Evolutionary conservation across 495 filamentous ascomycete genomes (phyloP), one percentile per base, ranked within the genome.

Genomic region (Penicillium maclennaniae): DNA sequence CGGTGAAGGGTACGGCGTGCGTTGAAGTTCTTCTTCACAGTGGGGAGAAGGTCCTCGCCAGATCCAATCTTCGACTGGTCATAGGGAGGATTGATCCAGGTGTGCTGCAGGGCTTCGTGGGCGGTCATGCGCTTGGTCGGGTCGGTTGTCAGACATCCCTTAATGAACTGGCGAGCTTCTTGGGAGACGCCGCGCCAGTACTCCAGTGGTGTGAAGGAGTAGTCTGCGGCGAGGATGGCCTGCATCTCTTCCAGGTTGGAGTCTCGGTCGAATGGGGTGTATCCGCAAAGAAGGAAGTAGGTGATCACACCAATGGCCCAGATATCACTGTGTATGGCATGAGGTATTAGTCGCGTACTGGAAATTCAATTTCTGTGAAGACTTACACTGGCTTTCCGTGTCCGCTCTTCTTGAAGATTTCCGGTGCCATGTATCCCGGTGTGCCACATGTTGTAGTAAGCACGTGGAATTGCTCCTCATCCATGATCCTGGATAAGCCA

Each of bases 21-120:
- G 60, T 98, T 98, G 79, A 98, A 98, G 73, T 98, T 98, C 84
- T 97, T 97, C 82, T 95, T 95, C 56, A 98, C 88, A 3, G 85
- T 88, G 1, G 93, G 93, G 54, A 97, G 75, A 47, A 98, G 76
- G 73, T 98, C 93, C 46, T 81, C 76, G 19, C 80, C 78, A 44
- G 82, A 78, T 40, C 70, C 71, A 23, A 67, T 47, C 46, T 60
- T 64, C 56, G 49, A 47, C 14, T 48, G 41, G 43, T 75, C 64
- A 54, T 72, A 67, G n/a, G 76, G 68, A 46, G 75, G 87, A 37
- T 84, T 85, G 43, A 98, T 84, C 80, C 95, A 98, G 20, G 85
- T 77, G 64, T 97, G 93, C 49, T 86, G 85, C 9, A 98, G 82
- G 15, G 93, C 93, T 70, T 93, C 84, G 70, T 97, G 89, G 6